phyloP scores from a whole-genome alignment of 2,329 filamentous ascomycete genomes.

The Claviceps fusiformis region DNA sequence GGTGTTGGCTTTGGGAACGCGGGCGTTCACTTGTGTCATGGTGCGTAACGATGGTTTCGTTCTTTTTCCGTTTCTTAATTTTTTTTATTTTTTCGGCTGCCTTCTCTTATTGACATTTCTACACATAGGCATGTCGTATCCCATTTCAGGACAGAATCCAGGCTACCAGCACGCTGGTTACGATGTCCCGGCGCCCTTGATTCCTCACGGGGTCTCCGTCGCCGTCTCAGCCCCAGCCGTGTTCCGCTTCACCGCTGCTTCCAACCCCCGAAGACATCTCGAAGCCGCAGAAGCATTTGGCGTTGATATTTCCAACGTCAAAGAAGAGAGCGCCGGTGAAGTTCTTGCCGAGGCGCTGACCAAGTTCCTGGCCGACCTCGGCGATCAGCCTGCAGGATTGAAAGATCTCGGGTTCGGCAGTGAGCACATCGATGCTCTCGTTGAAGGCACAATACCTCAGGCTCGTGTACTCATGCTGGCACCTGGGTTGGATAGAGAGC shows the following conservation, averaged over 20 bases:
- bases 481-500: constrained; percentile 60
- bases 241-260: constrained; percentile 82
- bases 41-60: constrained; percentile 20
- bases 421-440: constrained; percentile 65
- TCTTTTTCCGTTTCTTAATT: neutral
- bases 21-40: constrained; percentile 68
- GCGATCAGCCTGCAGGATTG: constrained; percentile 80
- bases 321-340: constrained; percentile 78
- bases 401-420: constrained; percentile 68
- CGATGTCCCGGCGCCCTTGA: constrained; percentile 59
- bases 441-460: constrained; percentile 92
- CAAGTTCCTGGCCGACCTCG: constrained; percentile 67
- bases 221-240: constrained; percentile 88
- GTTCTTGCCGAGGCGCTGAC: constrained; percentile 72
- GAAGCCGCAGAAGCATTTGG: constrained; percentile 83
- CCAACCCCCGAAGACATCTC: constrained; percentile 85
- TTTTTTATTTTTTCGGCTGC: neutral
- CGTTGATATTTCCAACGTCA: constrained; percentile 76
- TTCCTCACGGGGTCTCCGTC: constrained; percentile 91
- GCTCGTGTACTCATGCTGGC: constrained; percentile 82
- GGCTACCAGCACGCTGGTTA: constrained; percentile 84
- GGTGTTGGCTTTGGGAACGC: constrained; percentile 97
- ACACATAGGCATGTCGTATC: constrained; percentile 77
- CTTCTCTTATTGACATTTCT: neutral
- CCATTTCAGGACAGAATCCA: constrained; percentile 89